A percentile compares a stretch with the other conserved stretches of the same genome.
These are phyloP conservation scores for Phialophora tarda DNA, from an alignment of 2,329 filamentous ascomycete genomes.

Conservation along the genomic window DNA sequence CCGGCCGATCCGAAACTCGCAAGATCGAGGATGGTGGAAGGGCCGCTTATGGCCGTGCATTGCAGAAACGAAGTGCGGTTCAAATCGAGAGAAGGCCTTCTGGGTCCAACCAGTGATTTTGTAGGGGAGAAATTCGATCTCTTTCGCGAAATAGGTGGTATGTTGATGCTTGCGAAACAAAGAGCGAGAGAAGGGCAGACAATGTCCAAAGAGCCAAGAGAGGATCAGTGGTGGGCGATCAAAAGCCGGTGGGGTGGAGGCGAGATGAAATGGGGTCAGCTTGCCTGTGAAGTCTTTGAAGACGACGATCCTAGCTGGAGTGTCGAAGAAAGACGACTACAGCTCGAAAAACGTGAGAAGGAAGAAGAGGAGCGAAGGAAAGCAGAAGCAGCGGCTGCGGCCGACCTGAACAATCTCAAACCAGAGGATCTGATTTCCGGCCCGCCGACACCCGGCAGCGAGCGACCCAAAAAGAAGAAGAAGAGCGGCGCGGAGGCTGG, in stretches of 20 bases:
- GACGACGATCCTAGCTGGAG: slow-evolving; percentile 42
- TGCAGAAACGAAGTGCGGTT: slow-evolving; percentile 62
- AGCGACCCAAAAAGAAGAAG: slow-evolving; percentile 44
- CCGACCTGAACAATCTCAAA: slow-evolving; percentile 32
- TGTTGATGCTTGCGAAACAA: slow-evolving; percentile 66
- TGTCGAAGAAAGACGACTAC: slow-evolving; percentile 43
- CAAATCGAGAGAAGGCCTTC: slow-evolving; percentile 42
- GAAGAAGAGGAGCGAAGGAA: slow-evolving; percentile 33
- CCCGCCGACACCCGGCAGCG: slow-evolving; percentile 15
- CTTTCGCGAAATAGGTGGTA: slow-evolving; percentile 62
- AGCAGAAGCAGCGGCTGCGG: slow-evolving; percentile 21
- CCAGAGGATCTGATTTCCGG: slow-evolving; percentile 35
- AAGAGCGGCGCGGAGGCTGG: slow-evolving; percentile 20
- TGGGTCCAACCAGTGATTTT: slow-evolving; percentile 30
- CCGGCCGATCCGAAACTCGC: slow-evolving; percentile 60
- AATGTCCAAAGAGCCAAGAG: slow-evolving; percentile 56
- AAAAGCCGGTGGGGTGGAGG: slow-evolving; percentile 63
- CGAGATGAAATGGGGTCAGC: slow-evolving; percentile 45
- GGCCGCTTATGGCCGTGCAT: slow-evolving; percentile 62
- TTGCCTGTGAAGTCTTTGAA: slow-evolving; percentile 37
- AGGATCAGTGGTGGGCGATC: slow-evolving; percentile 66
- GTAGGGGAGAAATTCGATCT: slow-evolving; percentile 57
- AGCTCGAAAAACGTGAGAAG: slow-evolving; percentile 35
- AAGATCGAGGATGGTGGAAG: slow-evolving; percentile 62
- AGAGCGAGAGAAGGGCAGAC: slow-evolving; percentile 60